phyloP scores from a whole-genome alignment of 2,329 filamentous ascomycete species.

The Colletotrichum endophyticum region DNA sequence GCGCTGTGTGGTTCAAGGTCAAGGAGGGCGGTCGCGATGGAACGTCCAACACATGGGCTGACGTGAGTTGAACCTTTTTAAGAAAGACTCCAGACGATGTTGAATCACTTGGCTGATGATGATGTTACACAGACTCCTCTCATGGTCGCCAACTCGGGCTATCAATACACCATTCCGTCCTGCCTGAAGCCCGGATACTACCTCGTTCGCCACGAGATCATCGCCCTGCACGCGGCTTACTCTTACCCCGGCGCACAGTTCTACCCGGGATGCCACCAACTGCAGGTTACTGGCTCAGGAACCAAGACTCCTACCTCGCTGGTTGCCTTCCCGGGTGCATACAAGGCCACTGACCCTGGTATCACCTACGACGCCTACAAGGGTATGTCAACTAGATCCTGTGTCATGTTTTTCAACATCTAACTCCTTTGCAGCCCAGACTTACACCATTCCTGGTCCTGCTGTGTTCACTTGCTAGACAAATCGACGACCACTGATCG shows the following conservation, averaged over 20 bases:
- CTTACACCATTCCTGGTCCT: conserved; percentile 53
- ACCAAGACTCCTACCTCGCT: conserved; percentile 43
- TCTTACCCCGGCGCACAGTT: conserved; percentile 59
- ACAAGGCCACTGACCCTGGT: conserved; percentile 53
- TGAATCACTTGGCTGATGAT: background rate
- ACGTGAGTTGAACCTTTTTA: conserved; percentile 28
- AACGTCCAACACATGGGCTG: conserved; percentile 54
- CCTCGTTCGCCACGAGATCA: conserved; percentile 63
- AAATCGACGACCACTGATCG: rapidly evolving
- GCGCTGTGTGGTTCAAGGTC: conserved; percentile 62
- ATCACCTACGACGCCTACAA: conserved; percentile 59
- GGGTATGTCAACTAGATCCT: conserved; percentile 31
- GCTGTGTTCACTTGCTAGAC: conserved; percentile 49
- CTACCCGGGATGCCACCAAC: conserved; percentile 63
- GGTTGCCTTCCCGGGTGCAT: conserved; percentile 60
- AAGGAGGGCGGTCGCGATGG: conserved; percentile 54
- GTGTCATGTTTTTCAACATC: conserved; percentile 47
- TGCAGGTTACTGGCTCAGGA: conserved; percentile 56
- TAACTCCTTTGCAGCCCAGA: conserved; percentile 31
- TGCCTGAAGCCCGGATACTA: conserved; percentile 60
- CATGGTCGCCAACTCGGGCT: conserved; percentile 46
- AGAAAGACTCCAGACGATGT: background rate
- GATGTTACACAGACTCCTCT: conserved; percentile 37
- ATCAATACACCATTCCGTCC: conserved; percentile 58
- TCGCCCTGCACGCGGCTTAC: conserved; percentile 55